Evolutionary conservation across 768 basidiomycete species (phyloP).

Genomic region (Clitopilus hobsonii): DNA sequence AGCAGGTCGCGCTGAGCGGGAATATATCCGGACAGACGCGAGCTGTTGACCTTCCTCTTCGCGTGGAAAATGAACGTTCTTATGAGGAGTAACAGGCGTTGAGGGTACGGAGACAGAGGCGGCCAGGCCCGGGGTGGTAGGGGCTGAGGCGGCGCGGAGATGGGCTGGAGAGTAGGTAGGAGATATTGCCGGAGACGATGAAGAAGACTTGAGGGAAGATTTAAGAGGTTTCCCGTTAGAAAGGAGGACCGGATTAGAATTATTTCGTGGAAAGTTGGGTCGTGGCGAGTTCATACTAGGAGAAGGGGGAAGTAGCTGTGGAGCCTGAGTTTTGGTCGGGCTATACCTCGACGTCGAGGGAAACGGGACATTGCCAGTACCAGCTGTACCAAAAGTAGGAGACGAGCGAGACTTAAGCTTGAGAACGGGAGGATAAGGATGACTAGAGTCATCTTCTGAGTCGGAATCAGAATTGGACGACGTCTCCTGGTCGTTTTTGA

Average conservation of each 20-base stretch:
- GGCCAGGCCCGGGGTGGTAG: conserved; percentile 21
- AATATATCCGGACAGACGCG: conserved; percentile 59
- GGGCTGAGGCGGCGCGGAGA: conserved; percentile 29
- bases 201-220: conserved; percentile 69
- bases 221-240: conserved; percentile 85
- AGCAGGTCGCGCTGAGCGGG: conserved; percentile 65
- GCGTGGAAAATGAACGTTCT: conserved; percentile 87
- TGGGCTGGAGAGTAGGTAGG: conserved; percentile 32
- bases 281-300: conserved; percentile 10
- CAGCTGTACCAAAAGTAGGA: conserved; percentile 2
- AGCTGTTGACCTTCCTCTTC: conserved; percentile 49
- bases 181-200: conserved; percentile 41
- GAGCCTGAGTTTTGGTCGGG: conserved; percentile 19
- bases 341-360: conserved; percentile 42
- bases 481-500: conserved; percentile 29
- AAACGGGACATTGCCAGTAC: conserved; percentile 17
- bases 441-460: conserved; percentile 15
- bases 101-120: conserved; percentile 55
- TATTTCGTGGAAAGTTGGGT: conserved; percentile 30
- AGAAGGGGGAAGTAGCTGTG: neutral
- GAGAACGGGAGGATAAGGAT: conserved; percentile 12
- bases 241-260: conserved; percentile 42
- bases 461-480: conserved; percentile 22
- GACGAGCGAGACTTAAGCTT: neutral
- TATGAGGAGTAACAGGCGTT: conserved; percentile 33